A percentile compares a stretch with the other conserved stretches of the same genome.
Conservation (phyloP, 148 eudicot genomes). For the Camellia lanceoleosa region DNA sequence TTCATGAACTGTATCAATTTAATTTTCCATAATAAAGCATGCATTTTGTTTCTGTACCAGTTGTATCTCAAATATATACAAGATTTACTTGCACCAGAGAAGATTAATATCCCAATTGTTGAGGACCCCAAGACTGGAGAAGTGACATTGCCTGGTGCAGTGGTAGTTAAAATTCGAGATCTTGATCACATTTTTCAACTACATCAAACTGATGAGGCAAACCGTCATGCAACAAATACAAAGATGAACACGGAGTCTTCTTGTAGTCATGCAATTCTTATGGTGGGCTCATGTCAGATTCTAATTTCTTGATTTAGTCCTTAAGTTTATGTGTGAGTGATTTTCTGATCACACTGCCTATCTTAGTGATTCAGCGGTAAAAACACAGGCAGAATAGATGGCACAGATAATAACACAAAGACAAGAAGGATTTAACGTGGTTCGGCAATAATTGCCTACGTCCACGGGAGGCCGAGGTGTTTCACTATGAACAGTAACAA, state of each 20-base stretch:
- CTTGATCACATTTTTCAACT: slow-evolving; percentile 77
- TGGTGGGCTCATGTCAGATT: slow-evolving; percentile 39
- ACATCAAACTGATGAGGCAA: slow-evolving; percentile 77
- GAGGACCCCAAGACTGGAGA: slow-evolving; percentile 94
- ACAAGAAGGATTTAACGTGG: too few relatives aligned
- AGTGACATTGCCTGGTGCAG: slow-evolving; percentile 78
- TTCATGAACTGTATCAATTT: background rate
- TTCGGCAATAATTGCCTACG: too few relatives aligned
- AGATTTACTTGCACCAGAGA: slow-evolving; percentile 95
- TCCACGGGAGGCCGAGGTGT: too few relatives aligned
- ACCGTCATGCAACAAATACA: slow-evolving; percentile 97
- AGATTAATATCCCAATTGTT: slow-evolving; percentile 77
- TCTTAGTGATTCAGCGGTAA: too few relatives aligned
- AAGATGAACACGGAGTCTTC: slow-evolving; percentile 94
- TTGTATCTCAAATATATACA: slow-evolving; percentile 86
- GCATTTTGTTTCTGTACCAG: slow-evolving; percentile 35
- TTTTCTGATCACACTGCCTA: too few relatives aligned
- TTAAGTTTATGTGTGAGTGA: too few relatives aligned
- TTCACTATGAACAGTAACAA: too few relatives aligned
- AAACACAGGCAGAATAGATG: too few relatives aligned
- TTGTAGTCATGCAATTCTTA: slow-evolving; percentile 97
- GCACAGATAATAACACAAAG: too few relatives aligned
- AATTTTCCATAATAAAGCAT: background rate
- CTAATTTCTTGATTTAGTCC: background rate
- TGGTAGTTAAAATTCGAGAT: slow-evolving; percentile 57